A percentile compares a stretch with the other conserved stretches of the same genome.
Evolutionary conservation across 1,284 basidiomycete genomes (phyloP).

Genomic region (Ceratobasidium sp.): DNA sequence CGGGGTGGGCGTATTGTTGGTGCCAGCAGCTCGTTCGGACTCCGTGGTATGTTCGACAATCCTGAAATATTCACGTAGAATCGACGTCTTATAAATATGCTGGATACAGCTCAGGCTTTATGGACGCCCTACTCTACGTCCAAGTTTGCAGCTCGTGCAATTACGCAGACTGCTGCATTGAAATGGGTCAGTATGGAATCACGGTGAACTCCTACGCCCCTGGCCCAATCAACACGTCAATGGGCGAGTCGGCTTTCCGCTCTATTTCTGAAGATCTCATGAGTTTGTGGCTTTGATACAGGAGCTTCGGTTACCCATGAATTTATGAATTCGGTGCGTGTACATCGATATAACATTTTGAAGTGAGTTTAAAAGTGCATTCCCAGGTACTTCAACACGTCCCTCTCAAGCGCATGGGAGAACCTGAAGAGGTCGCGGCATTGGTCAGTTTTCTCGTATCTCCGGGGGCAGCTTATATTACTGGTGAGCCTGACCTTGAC

Average conservation of each 20-base stretch:
- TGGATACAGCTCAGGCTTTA: not conserved
- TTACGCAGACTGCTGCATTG: slow-evolving; percentile 53
- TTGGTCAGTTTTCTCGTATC: slow-evolving; percentile 50
- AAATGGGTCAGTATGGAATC: slow-evolving; percentile 50
- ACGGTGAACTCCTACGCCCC: slow-evolving; percentile 48
- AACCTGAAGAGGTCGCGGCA: slow-evolving; percentile 43
- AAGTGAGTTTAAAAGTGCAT: not conserved
- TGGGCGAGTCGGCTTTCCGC: slow-evolving; percentile 4
- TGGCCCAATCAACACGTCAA: slow-evolving; percentile 44
- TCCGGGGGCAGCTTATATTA: slow-evolving; percentile 49
- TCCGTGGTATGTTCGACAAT: not conserved
- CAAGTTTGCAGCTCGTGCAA: slow-evolving; percentile 55
- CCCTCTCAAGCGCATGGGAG: slow-evolving; percentile 47
- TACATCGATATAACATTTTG: not conserved
- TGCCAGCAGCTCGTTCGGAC: not conserved
- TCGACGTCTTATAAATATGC: not conserved
- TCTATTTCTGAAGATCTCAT: not conserved
- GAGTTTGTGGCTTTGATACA: not conserved
- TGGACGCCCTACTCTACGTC: slow-evolving; percentile 48
- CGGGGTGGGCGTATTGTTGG: slow-evolving; percentile 60
- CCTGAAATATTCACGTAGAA: not conserved
- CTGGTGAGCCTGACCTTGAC: slow-evolving; percentile 45
- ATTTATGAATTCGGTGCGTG: slow-evolving; percentile 5
- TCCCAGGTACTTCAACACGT: slow-evolving; percentile 7
- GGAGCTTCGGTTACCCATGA: not conserved